phyloP scores from a whole-genome alignment of 352 stramenopile genomes.

The Plasmopara viticola region DNA sequence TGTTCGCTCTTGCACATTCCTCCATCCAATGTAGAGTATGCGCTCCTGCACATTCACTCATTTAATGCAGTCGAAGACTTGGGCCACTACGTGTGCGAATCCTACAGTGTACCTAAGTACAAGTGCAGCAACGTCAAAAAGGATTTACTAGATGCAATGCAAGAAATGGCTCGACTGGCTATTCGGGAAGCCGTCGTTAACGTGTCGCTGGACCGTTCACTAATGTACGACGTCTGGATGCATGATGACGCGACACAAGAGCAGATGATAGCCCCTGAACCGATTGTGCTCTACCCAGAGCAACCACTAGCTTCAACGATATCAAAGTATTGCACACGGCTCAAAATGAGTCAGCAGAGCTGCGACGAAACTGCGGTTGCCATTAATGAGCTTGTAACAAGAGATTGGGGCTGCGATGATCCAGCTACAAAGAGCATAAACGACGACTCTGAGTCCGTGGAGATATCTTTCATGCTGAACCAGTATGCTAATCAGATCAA shows the following conservation, averaged over 20 bases:
- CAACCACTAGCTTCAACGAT: constrained; percentile 29
- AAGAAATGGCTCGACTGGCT: constrained; percentile 39
- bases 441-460: constrained; percentile 9
- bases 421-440: neutral
- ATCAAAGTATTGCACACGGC: constrained; percentile 21
- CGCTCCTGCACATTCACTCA: constrained; percentile 34
- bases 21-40: constrained; percentile 20
- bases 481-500: constrained; percentile 13
- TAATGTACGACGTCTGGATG: constrained; percentile 35
- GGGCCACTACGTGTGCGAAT: constrained; percentile 17
- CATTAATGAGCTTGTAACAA: constrained; percentile 27
- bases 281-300: constrained; percentile 32
- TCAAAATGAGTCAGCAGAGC: constrained; percentile 13
- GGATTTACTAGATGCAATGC: constrained; percentile 30
- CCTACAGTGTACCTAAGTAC: constrained; percentile 24
- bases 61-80: constrained; percentile 27
- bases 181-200: constrained; percentile 48
- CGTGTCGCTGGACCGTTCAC: constrained; percentile 45
- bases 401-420: constrained; percentile 46
- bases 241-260: constrained; percentile 9
- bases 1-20: constrained; percentile 26
- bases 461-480: constrained; percentile 20
- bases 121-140: constrained; percentile 25
- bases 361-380: constrained; percentile 10
- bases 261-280: constrained; percentile 15